Base-by-base conservation (phyloP, 139 green algal genomes). In the Coelastrella sp. region DNA sequence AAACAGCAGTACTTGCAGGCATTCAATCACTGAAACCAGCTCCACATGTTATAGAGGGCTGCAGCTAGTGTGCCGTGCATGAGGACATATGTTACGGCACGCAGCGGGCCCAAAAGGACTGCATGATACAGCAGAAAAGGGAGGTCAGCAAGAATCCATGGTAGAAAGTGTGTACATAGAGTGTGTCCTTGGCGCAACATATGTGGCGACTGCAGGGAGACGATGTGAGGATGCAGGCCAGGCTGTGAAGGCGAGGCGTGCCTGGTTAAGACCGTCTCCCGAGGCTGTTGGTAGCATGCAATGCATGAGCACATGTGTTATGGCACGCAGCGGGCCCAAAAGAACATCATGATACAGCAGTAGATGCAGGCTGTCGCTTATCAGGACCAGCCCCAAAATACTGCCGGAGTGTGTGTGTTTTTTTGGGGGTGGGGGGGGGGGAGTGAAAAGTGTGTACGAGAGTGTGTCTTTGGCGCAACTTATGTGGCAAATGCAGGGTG, bases 31-130 rank as follows among this genome's bases (percentile, higher is more conserved):
- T 84, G 58, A 0, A 76, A 86, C 84, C 54, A 66, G 3, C 61
- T 56, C 93, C 93, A 96, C 83, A 96, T 60, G 20, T 79, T 90
- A 20, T 94, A 96, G n/a, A 99, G 89, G 0, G 90, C 87, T 22
- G 95, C 85, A 6, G 96, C 95, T 71, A 96, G 56, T 80, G 96
- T 20, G 47, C 97, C 97, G 83, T 98, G 96, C 5, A 97, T 90
- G 0, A 97, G 90, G 6, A 98, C 22, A 80, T 98, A 99, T 0
- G 93, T 94, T 3, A 95, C 16, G 5, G 95, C 95, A 7, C 94
- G 85, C 17, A 98, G 80, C 4, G 97, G 97, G 0, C 97, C 97
- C n/a, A 98, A 92, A 60, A 98, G 91, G 11, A 99, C 96, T 96
- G 93, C 17, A 79, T 4, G 6, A 76, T 8, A 76, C 8, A 76